A percentile compares a stretch with the other conserved stretches of the same genome.
phyloP scores from a whole-genome alignment of 805 yeast genomes.

The Pichia insulana region DNA sequence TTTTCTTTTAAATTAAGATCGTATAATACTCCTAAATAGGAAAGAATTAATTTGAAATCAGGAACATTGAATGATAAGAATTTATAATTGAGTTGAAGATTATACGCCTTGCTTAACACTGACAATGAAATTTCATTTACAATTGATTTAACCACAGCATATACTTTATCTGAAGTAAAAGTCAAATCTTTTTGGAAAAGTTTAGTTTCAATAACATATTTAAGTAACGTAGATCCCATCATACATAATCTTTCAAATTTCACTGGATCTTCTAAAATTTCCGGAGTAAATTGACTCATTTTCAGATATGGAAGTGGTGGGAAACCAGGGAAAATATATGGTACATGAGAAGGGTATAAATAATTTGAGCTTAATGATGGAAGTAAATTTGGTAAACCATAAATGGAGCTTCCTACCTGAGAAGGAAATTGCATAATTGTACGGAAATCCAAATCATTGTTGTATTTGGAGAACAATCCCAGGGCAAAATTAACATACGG shows the following conservation, averaged over 20 bases:
- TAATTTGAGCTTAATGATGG: background rate
- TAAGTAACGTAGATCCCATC: conserved; percentile 5
- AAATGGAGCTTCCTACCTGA: background rate
- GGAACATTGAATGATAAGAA: background rate
- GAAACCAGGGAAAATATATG: conserved; percentile 1
- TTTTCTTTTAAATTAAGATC: background rate
- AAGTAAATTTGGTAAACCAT: background rate
- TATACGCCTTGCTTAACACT: conserved; percentile 4
- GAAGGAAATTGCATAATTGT: conserved; percentile 1
- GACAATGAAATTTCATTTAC: background rate
- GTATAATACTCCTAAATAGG: conserved; percentile 6
- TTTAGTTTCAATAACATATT: conserved; percentile 1
- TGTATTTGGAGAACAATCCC: conserved; percentile 4
- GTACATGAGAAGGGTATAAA: background rate
- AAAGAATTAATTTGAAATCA: conserved; percentile 1
- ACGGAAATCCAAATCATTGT: conserved; percentile 6
- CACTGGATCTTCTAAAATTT: background rate
- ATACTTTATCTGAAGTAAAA: background rate
- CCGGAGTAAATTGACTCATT: background rate
- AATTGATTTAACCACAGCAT: background rate
- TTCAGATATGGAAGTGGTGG: conserved; percentile 4
- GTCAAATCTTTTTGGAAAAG: background rate
- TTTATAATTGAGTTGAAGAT: conserved; percentile 4
- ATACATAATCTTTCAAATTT: background rate
- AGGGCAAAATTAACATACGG: conserved; percentile 5